Evolutionary conservation across 768 basidiomycete species (phyloP), one percentile per base, ranked within the genome.

Genomic region (Termitomyces heimii): DNA sequence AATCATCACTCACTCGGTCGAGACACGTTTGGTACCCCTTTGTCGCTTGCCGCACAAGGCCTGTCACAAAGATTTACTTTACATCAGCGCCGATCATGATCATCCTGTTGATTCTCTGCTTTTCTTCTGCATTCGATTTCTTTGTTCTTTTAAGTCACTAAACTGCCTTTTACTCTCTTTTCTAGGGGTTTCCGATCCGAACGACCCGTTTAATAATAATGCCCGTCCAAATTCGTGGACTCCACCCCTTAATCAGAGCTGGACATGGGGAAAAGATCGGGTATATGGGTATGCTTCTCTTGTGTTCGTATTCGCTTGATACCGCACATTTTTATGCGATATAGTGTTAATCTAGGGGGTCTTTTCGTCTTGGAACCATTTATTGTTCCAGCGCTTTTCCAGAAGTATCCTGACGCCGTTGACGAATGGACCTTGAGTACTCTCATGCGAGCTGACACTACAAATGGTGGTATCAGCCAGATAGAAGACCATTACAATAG

Each of bases 401-500:
- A 89, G 64, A 82, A 82, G 62, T 90, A 88, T 67, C 73, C 81
- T 12, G 69, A 73, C 20, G 76, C 83, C 5, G 72, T 79, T 13
- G 89, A 92, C 65, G 90, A 92, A 71, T 91, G 86, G 86, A 84
- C 82, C 18, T 77, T 92, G 58, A 84, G 82, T 56, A 71, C 74
- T 48, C 75, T 83, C 43, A 84, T 94, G 82, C 72, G 77, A 14
- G 77, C 75, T 9, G 88, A 88, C 50, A 68, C 71, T 10, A 68
- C 70, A 12, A 68, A 62, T 50, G 73, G 73, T 8, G 84, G 85
- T 2, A 72, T 86, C 46, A 68, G 73, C 59, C 81, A 82, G 69
- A 75, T 96, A 60, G 86, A 87, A 66, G 74, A 86, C 40, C 93
- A 95, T 68, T 94, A 95, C 68, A 77, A 81, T 48, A 92, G 89